phyloP scores from a whole-genome alignment of 2,329 filamentous ascomycete genomes.

The Colletotrichum gloeosporioides region DNA sequence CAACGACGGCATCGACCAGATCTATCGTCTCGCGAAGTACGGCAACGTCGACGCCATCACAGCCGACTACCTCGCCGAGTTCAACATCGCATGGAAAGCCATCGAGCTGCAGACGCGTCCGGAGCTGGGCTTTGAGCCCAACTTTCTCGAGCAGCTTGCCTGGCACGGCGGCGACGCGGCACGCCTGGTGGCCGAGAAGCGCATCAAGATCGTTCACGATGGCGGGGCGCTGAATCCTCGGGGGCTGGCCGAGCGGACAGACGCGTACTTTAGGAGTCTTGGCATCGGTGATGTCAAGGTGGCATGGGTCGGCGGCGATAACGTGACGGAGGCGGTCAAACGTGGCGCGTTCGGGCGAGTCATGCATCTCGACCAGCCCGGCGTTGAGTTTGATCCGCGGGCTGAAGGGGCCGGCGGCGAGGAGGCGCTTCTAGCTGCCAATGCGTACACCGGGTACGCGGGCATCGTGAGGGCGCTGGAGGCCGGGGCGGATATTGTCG shows the following conservation, averaged over 20 bases:
- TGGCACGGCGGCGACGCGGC: conserved; percentile 37
- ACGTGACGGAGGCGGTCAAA: conserved; percentile 31
- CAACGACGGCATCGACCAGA: conserved; percentile 30
- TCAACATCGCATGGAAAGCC: conserved; percentile 55
- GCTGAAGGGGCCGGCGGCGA: not conserved
- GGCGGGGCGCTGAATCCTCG: conserved; percentile 61
- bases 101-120: conserved; percentile 37
- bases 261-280: conserved; percentile 31
- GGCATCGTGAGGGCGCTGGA: conserved; percentile 49
- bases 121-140: conserved; percentile 40
- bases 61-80: conserved; percentile 45
- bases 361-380: conserved; percentile 22
- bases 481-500: conserved; percentile 50
- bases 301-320: conserved; percentile 43
- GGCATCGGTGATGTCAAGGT: conserved; percentile 33
- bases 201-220: conserved; percentile 61
- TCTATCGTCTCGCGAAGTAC: conserved; percentile 27
- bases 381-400: conserved; percentile 6
- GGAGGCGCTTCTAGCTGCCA: conserved; percentile 35
- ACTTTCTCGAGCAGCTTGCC: conserved; percentile 47
- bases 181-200: conserved; percentile 45
- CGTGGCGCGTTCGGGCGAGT: conserved; percentile 24
- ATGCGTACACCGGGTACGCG: conserved; percentile 57
- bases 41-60: conserved; percentile 40
- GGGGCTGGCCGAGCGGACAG: conserved; percentile 47